Evolutionary conservation across 345 rosid species (phyloP), one percentile per base, ranked within the genome.

Genomic region (Streptanthus diversifolius): DNA sequence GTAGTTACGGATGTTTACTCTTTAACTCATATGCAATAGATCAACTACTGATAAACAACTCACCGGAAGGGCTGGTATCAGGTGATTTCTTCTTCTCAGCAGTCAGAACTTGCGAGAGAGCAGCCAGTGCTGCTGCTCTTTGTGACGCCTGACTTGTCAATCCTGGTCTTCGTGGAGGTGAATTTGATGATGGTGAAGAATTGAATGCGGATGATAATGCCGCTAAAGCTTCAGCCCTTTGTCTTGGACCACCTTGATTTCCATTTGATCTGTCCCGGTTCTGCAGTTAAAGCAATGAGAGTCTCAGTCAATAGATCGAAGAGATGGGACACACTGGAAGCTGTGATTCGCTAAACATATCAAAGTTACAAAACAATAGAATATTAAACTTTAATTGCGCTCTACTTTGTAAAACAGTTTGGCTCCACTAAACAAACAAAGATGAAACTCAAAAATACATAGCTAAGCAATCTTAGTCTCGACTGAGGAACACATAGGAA

Each of bases 91-190:
- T 84, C 77, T 83, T 90, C 82, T 95, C 99, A 44, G 93, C 96
- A 40, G 87, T 81, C 70, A 95, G 98, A 78, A 87, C 98, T 43
- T 82, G 79, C 10, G 98, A 95, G 73, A 95, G 93, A 72, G 98
- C 99, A 44, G 99, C 99, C 35, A 91, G 82, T 53, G 99, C 99
- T 63, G 99, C 98, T 48, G 96, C 92, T 83, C 93, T 88, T 80
- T 95, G 99, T 37, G 97, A 86, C 49, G 87, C 93, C 70, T 80
- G 85, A 60, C 84, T 74, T 10, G 58, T 6, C 56, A 80, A 68
- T 59, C 81, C 63, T 68, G 85, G 3, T 86, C 75, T 87, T 66
- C 75, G 36, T 52, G 84, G 12, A 25, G 90, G 74, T 33, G 74
- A 54, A 70, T 86, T 92, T 65, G 68, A 27, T 71, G 72, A 85